Evolutionary conservation across 2,329 filamentous ascomycete genomes (phyloP).

Genomic region (Chaetothyriales sp.): DNA sequence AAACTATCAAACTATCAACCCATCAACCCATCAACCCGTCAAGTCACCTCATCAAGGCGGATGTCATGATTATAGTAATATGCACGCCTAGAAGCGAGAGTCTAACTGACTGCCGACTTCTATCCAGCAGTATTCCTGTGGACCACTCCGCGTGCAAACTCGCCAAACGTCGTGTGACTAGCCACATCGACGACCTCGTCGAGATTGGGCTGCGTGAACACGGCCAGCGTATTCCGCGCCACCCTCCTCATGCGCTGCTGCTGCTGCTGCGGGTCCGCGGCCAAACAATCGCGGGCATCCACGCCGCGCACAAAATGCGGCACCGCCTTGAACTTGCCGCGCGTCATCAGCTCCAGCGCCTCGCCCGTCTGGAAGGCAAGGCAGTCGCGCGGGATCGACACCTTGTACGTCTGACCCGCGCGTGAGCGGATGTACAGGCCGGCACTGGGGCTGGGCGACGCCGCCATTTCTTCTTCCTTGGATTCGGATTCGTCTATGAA

Average conservation of each 20-base stretch:
- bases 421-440: slow-evolving; percentile 92
- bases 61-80: no score
- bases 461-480: slow-evolving; percentile 44
- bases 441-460: slow-evolving; percentile 68
- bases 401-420: slow-evolving; percentile 69
- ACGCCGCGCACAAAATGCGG: slow-evolving; percentile 87
- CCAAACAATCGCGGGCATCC: slow-evolving; percentile 35
- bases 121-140: slow-evolving; percentile 49
- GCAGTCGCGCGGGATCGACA: slow-evolving; percentile 79
- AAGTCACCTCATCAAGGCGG: no score
- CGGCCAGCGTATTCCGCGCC: slow-evolving; percentile 77
- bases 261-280: slow-evolving; percentile 20
- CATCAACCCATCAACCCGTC: no score
- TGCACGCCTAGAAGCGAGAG: no score
- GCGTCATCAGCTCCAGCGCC: slow-evolving; percentile 77
- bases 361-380: slow-evolving; percentile 95
- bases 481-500: slow-evolving; percentile 63
- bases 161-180: slow-evolving; percentile 59
- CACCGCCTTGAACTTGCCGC: slow-evolving; percentile 83
- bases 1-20: no score
- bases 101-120: neutral
- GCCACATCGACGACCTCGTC: slow-evolving; percentile 54
- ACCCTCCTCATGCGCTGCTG: slow-evolving; percentile 38
- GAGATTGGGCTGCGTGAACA: slow-evolving; percentile 95
- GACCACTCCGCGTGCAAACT: slow-evolving; percentile 68